Base-by-base conservation (phyloP, 139 green algal species). In the Nannochloris sp. region DNA sequence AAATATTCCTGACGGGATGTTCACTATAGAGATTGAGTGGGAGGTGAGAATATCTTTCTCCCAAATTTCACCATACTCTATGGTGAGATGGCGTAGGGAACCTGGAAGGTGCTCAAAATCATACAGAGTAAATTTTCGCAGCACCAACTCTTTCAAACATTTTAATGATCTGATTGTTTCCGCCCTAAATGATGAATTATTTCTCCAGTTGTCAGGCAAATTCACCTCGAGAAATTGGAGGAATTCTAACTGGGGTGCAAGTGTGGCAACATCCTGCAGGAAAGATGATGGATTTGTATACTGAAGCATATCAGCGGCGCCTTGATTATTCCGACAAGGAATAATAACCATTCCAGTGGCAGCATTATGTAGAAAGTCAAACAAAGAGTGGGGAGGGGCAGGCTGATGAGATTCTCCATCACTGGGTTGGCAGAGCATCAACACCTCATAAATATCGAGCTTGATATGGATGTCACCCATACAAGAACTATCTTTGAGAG, bases 1-100 rank as follows among this genome's bases (percentile, higher is more conserved):
- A 23, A 15, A 25, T 19, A 15, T 19, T 18, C 12, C 8, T 10
- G 25, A 19, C 16, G 36, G 14, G 3, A 64, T 19, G 12, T 24
- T 50, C 56, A 58, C 19, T 19, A 37, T 16, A 51, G 21, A 55
- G 15, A 64, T 64, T 64, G 21, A 29, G 15, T 29, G 23, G 56
- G 57, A 55, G 15, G 19, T 57, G 12, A 64, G n/a, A 54, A 64
- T 64, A 64, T 55, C 21, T 40, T 16, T 58, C 10, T n/a, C 50
- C 50, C 50, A 34, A 25, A 53, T 12, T 23, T 53, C 18, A 21
- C 46, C 46, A 58, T 34, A 58, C 23, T 37, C 50, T 0, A 58
- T 9, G 19, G 21, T n/a, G 23, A 58, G 12, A 16, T 19, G 25
- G 23, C 12, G 5, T 7, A 58, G 50, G 21, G 21, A 29, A 18